phyloP scores from a whole-genome alignment of 768 basidiomycete species.

The Lactarius tabidus region DNA sequence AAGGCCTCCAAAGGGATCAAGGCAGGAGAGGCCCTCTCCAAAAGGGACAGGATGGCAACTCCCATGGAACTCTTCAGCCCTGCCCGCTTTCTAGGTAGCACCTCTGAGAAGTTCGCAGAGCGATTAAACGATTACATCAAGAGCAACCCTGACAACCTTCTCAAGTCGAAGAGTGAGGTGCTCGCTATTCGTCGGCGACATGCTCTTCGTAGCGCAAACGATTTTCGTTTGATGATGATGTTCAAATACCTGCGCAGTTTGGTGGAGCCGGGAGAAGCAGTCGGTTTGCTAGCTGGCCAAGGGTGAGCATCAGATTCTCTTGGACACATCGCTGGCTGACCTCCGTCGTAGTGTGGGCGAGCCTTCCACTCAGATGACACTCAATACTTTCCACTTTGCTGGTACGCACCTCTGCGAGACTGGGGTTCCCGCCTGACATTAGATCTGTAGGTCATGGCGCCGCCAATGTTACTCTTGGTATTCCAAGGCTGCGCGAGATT shows the following conservation, averaged over 20 bases:
- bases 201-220: conserved; percentile 43
- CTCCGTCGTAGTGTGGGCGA: conserved; percentile 74
- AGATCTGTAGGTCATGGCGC: conserved; percentile 83
- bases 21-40: conserved; percentile 41
- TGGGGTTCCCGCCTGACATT: conserved; percentile 12
- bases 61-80: conserved; percentile 74
- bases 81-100: conserved; percentile 75
- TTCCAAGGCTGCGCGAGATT: conserved; percentile 96
- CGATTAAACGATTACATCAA: conserved; percentile 77
- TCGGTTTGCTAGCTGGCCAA: conserved; percentile 94
- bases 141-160: conserved; percentile 57
- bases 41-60: conserved; percentile 64
- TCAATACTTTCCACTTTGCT: conserved; percentile 99
- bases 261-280: conserved; percentile 98
- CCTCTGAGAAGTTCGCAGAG: conserved; percentile 87
- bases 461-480: conserved; percentile 98
- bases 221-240: conserved; percentile 83
- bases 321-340: not conserved
- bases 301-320: conserved; percentile 53
- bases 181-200: conserved; percentile 44
- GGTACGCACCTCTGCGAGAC: conserved; percentile 44
- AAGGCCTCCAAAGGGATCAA: conserved; percentile 58
- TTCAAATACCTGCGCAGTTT: conserved; percentile 90
- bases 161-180: conserved; percentile 42
- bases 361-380: conserved; percentile 99